Base-by-base conservation (phyloP, 2,329 filamentous ascomycete species). In the Hypoxylon sp. region DNA sequence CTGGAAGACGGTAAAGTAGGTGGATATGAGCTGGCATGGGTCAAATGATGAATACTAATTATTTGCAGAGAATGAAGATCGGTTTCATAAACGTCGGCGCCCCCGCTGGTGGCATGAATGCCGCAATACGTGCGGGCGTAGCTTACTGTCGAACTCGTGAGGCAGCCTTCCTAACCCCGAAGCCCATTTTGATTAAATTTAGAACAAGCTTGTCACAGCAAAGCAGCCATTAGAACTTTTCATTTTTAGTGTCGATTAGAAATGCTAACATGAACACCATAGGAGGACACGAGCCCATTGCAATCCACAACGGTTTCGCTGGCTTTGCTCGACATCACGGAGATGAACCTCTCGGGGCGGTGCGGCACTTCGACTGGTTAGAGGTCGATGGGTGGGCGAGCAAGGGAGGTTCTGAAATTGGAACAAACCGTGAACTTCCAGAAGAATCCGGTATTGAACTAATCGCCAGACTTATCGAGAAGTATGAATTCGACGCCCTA, bases 41-140 rank as follows among this genome's bases (percentile, higher is more conserved):
- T 24, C 13, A 3, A 6, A 39, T 13, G 14, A 58, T 55, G 5
- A 44, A 33, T 59, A 51, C 78, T 84, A 66, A 84, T 73, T 35
- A 5, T 42, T 39, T 24, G 14, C 71, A 94, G 92, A 90, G 91
- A 73, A 94, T 98, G 93, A 91, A 90, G 73, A 93, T 99, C 76
- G 96, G 94, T 53, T 97, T 99, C 77, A 93, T 99, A 81, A 97
- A 98, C 76, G 94, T 98, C 24, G 96, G 96, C 76, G 96, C 96
- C 11, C 96, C 96, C 6, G 96, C 96, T 31, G 96, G 96, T 80
- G 96, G 96, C 75, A 98, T 99, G 93, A 99, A 99, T 81, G 94
- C 95, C 29, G 96, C 96, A 46, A 96, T 97, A 19, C 90, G 96
- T 73, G 95, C 94, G 31, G 95, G 93, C 13, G 94, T 98, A 17